phyloP scores from a whole-genome alignment of 805 yeast species.

The Cyberlindnera americana region DNA sequence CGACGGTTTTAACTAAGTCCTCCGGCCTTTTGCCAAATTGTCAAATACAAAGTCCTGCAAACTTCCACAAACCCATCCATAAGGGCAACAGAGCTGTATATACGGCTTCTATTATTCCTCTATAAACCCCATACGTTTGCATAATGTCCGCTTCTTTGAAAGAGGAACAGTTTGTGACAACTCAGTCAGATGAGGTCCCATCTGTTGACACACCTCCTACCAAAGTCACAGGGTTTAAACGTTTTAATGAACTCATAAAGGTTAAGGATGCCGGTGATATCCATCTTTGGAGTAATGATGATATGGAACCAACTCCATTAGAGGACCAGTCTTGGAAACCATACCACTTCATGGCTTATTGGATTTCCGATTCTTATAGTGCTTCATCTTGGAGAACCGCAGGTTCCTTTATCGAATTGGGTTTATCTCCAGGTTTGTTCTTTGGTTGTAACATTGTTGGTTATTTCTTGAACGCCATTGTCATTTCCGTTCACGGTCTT shows the following conservation, averaged over 20 bases:
- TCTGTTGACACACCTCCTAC: background rate
- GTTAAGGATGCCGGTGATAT: slow-evolving; percentile 2
- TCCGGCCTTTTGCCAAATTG: background rate
- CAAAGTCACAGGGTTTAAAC: background rate
- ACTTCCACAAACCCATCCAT: background rate
- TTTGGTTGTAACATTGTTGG: slow-evolving; percentile 13
- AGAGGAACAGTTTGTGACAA: background rate
- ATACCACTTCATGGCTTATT: slow-evolving; percentile 16
- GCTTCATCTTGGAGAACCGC: slow-evolving; percentile 19
- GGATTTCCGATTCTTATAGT: slow-evolving; percentile 17
- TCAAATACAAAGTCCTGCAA: background rate
- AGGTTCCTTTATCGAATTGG: slow-evolving; percentile 16
- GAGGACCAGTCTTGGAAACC: slow-evolving; percentile 16
- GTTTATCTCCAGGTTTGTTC: slow-evolving; percentile 14
- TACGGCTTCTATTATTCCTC: too few species aligned
- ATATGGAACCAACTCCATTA: slow-evolving; percentile 17
- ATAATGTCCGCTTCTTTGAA: background rate
- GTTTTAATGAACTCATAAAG: background rate
- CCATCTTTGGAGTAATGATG: slow-evolving; percentile 9
- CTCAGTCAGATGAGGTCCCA: slow-evolving; percentile 3
- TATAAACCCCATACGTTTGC: too few species aligned
- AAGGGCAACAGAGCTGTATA: too few species aligned
- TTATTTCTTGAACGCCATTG: slow-evolving; percentile 8
- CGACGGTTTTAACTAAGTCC: background rate
- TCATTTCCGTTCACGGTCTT: slow-evolving; percentile 15